phyloP scores from a whole-genome alignment of 495 filamentous ascomycete genomes.

The Penicillium roqueforti region DNA sequence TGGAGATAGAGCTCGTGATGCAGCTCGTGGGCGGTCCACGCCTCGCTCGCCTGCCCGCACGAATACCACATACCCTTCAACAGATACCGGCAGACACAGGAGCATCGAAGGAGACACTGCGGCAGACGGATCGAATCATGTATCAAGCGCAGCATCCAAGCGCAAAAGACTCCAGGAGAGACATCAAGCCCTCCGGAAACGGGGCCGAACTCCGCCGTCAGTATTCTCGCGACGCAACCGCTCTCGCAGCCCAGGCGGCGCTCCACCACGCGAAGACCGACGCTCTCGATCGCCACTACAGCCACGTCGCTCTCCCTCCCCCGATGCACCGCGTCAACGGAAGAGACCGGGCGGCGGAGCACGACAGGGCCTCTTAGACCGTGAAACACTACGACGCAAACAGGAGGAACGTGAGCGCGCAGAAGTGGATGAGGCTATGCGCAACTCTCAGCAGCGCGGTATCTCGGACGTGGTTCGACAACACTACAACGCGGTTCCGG shows the following conservation, averaged over 20 bases:
- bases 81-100: not conserved
- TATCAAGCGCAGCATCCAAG: constrained; percentile 31
- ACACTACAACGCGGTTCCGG: constrained; percentile 93
- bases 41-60: constrained; percentile 1
- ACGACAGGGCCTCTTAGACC: constrained; percentile 66
- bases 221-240: constrained; percentile 43
- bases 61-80: not conserved
- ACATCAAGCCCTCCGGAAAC: constrained; percentile 37
- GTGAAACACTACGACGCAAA: constrained; percentile 63
- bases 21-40: not conserved
- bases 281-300: constrained; percentile 39
- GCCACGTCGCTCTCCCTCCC: constrained; percentile 38
- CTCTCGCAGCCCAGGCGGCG: constrained; percentile 28
- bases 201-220: constrained; percentile 36
- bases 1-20: not conserved
- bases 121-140: constrained; percentile 14
- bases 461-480: constrained; percentile 83
- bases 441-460: constrained; percentile 45
- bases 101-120: constrained; percentile 7
- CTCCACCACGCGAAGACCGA: constrained; percentile 23
- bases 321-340: constrained; percentile 57
- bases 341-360: constrained; percentile 84
- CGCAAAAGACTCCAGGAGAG: constrained; percentile 45
- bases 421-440: constrained; percentile 49
- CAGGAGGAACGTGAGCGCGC: constrained; percentile 62